Evolutionary conservation across 2,329 filamentous ascomycete genomes (phyloP), one percentile per base, ranked within the genome.

Genomic region (Endocalyx cinctus): DNA sequence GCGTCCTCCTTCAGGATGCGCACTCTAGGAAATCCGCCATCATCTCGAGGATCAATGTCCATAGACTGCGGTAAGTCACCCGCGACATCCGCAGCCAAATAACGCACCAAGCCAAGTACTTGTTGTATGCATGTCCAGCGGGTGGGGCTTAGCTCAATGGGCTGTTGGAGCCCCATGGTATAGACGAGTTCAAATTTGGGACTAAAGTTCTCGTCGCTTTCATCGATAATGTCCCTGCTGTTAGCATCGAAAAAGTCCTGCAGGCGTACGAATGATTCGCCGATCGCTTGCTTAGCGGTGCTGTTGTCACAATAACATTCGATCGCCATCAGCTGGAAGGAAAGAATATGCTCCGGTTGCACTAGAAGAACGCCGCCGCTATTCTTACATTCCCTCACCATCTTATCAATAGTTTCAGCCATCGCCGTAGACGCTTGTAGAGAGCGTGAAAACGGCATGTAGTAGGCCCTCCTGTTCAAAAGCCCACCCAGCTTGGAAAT

Each of bases 261-360:
- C 0, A 55, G 64, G 1, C 50, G 13, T 0, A 72, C 39, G 11
- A 77, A 47, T 1, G 38, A 28, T 1, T 38, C 29, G 0, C 66
- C 66, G 4, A 63, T 31, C 0, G 27, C 14, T 0, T 46, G 16
- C 2, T 60, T 45, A 2, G 45, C 52, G 0, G 45, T 45, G 2
- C 71, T 46, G 0, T 65, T 45, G n/a, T n/a, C n/a, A n/a, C n/a
- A n/a, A n/a, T n/a, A n/a, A 4, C 51, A 61, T 36, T 84, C 77
- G 0, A 79, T 49, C 0, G 72, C 73, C 63, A 81, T 76, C 0
- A 84, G 60, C 41, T 80, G 67, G 29, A 84, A 74, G 0, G 79
- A 84, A 0, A 84, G 52, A 0, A 82, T 49, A 36, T 84, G 73
- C 43, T 84, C 79, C 0, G 80, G 80, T 22, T 82, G 77, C 0